Conservation (phyloP, 2,329 filamentous ascomycete genomes). For the Talaromyces sp. region DNA sequence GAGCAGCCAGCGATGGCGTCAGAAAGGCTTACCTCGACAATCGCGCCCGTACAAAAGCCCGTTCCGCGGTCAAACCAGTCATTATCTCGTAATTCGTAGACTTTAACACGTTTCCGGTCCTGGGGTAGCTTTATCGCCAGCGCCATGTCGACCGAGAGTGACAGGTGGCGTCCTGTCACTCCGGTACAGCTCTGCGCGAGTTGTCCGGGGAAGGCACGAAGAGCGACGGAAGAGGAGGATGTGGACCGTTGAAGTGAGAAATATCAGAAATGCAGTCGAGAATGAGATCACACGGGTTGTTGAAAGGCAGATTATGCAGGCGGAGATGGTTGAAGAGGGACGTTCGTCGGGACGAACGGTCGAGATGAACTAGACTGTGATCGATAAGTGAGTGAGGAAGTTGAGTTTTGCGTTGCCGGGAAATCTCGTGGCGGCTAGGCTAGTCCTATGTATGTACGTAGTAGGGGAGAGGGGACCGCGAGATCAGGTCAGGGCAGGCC, state of each 20-base stretch:
- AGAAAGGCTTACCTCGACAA: slow-evolving; percentile 58
- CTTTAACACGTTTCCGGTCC: slow-evolving; percentile 73
- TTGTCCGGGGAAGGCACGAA: slow-evolving; percentile 1
- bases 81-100: slow-evolving; percentile 96
- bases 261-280: background rate
- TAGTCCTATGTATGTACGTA: background rate
- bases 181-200: slow-evolving; percentile 22
- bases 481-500: background rate
- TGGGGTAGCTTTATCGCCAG: slow-evolving; percentile 45
- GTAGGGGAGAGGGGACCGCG: background rate
- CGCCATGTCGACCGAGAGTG: slow-evolving; percentile 40
- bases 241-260: background rate
- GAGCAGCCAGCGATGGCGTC: slow-evolving; percentile 5
- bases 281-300: background rate
- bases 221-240: slow-evolving; percentile 1
- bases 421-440: slow-evolving; percentile 10
- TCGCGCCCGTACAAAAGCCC: slow-evolving; percentile 81
- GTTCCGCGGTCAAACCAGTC: slow-evolving; percentile 99
- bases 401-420: slow-evolving; percentile 3
- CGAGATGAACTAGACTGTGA: slow-evolving; percentile 7
- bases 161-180: slow-evolving; percentile 35
- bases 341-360: slow-evolving; percentile 7
- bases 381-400: slow-evolving; percentile 1
- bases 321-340: background rate
- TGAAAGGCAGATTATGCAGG: background rate